Conservation (phyloP, 192 early-diverging fungal species). For the Gorgonomyces haynaldii region DNA sequence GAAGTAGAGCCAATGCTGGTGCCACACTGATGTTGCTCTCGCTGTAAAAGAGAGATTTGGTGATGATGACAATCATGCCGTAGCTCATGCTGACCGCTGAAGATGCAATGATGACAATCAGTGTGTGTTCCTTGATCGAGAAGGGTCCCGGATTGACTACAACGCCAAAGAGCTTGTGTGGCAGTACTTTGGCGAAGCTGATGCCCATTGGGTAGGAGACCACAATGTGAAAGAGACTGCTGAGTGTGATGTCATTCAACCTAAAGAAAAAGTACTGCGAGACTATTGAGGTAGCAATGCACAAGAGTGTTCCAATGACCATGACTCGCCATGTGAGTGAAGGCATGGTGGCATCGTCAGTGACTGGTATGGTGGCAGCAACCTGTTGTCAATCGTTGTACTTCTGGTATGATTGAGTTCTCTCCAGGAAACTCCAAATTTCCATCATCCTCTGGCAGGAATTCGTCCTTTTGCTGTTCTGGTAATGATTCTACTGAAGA, state of each 20-base stretch:
- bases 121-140: constrained; percentile 69
- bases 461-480: background rate
- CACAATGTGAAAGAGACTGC: background rate
- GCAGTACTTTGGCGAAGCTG: constrained; percentile 44
- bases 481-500: constrained; percentile 1
- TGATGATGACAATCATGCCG: constrained; percentile 4
- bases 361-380: constrained; percentile 12
- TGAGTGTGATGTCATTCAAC: background rate
- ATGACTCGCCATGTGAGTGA: constrained; percentile 63
- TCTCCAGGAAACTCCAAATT: background rate
- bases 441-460: background rate
- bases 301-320: constrained; percentile 58
- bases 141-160: constrained; percentile 68
- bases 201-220: constrained; percentile 50
- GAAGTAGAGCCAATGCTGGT: constrained; percentile 49
- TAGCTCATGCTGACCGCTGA: too few relatives aligned
- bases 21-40: constrained; percentile 47
- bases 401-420: constrained; percentile 3
- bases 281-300: background rate
- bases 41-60: background rate
- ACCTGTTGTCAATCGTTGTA: too few relatives aligned
- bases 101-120: constrained; percentile 42
- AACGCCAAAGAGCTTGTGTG: constrained; percentile 20
- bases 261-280: constrained; percentile 4
- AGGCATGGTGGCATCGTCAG: constrained; percentile 53